phyloP scores from a whole-genome alignment of 78 protist species.

The Chrysochromulina parva region DNA sequence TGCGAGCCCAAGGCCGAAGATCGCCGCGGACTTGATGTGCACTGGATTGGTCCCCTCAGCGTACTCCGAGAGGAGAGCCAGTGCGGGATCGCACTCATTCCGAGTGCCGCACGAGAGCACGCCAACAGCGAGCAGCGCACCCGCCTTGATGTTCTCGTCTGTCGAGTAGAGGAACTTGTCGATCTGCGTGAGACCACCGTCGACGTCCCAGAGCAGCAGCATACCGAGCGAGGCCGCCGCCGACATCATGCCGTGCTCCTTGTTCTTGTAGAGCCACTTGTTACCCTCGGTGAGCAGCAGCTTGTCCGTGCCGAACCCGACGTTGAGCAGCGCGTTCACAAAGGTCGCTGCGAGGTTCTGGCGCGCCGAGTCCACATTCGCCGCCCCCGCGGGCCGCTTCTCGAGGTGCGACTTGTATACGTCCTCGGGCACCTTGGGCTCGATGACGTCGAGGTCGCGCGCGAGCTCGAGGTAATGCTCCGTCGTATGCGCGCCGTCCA shows the following conservation, averaged over 20 bases:
- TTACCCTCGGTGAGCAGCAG: constrained; percentile 72
- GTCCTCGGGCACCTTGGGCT: constrained; percentile 96
- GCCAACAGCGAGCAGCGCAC: constrained; percentile 94
- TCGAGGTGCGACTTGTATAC: constrained; percentile 77
- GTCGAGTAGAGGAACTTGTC: constrained; percentile 76
- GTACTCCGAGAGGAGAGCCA: constrained; percentile 74
- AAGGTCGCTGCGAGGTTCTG: constrained; percentile 90
- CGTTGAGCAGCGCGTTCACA: constrained; percentile 95
- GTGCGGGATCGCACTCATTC: constrained; percentile 89
- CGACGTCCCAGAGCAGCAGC: constrained; percentile 94
- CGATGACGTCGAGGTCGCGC: constrained; percentile 90
- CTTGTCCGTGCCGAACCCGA: constrained; percentile 89
- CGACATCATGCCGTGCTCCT: constrained; percentile 89
- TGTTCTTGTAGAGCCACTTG: constrained; percentile 88
- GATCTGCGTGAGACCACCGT: constrained; percentile 80
- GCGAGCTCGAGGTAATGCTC: constrained; percentile 81
- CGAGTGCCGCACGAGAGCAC: constrained; percentile 73
- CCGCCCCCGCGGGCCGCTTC: background rate
- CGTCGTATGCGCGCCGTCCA: constrained; percentile 68
- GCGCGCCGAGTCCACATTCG: constrained; percentile 79
- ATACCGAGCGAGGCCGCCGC: constrained; percentile 97
- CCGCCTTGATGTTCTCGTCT: constrained; percentile 85
- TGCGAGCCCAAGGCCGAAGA: constrained; percentile 62
- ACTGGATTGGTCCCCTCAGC: background rate
- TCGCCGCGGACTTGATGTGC: background rate